These are phyloP conservation scores for Aspergillus phoenicis DNA, from an alignment of 2,329 filamentous ascomycete genomes.

Conservation along the genomic window DNA sequence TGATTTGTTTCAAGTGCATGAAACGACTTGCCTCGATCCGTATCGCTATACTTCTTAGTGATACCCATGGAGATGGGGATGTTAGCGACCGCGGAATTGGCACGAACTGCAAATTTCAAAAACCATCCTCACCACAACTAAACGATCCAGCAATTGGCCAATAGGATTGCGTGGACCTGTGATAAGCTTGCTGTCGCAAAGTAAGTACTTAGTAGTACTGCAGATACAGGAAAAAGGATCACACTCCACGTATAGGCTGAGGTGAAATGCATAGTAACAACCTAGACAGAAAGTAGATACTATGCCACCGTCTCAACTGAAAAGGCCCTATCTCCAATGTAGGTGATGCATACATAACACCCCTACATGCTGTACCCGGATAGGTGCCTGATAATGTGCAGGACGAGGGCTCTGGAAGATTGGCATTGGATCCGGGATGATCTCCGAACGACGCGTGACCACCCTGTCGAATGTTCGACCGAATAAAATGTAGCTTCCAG, in stretches of 20 bases:
- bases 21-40: not conserved
- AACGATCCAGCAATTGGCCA: slow-evolving; percentile 11
- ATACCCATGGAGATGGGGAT: not conserved
- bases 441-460: slow-evolving; percentile 9
- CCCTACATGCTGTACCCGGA: not conserved
- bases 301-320: too few relatives aligned
- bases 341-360: not conserved
- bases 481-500: slow-evolving; percentile 15
- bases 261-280: too few relatives aligned
- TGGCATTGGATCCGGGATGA: slow-evolving; percentile 1
- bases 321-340: not conserved
- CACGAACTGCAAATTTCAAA: not conserved
- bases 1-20: not conserved
- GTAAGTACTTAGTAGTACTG: not conserved
- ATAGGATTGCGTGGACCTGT: not conserved
- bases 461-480: slow-evolving; percentile 13
- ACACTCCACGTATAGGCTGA: not conserved
- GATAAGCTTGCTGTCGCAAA: slow-evolving; percentile 18
- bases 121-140: not conserved
- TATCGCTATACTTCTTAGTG: not conserved
- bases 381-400: not conserved
- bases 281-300: too few relatives aligned
- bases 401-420: not conserved
- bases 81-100: not conserved
- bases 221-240: not conserved